Percentiles rank a stretch among this genome's conserved stretches.
Evolutionary conservation across 2,329 filamentous ascomycete species (phyloP).

Genomic region (Phoma sp.): DNA sequence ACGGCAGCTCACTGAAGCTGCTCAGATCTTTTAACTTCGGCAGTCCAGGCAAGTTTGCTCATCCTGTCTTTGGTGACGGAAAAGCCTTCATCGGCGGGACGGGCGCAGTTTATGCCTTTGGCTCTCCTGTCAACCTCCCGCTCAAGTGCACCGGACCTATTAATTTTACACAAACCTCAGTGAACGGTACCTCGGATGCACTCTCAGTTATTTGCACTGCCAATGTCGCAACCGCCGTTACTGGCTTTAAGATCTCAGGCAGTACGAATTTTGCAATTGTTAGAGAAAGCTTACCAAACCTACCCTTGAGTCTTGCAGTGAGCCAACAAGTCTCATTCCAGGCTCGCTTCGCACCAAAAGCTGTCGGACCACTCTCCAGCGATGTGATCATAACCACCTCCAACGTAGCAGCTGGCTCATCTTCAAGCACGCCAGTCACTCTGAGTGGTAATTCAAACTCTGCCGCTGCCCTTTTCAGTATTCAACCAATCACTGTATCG

Average conservation of each 20-base stretch:
- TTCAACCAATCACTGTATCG: conserved; percentile 58
- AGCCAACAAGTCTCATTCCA: conserved; percentile 55
- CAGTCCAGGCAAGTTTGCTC: conserved; percentile 63
- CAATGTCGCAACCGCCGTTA: conserved; percentile 54
- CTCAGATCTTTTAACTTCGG: conserved; percentile 61
- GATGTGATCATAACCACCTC: conserved; percentile 59
- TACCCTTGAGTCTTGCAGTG: conserved; percentile 44
- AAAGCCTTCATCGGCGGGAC: conserved; percentile 63
- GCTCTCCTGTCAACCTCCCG: conserved; percentile 62
- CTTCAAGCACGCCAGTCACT: conserved; percentile 55
- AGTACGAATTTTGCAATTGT: conserved; percentile 50
- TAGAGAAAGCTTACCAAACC: conserved; percentile 4
- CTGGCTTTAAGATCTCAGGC: conserved; percentile 48
- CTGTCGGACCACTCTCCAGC: conserved; percentile 59
- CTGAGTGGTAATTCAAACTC: conserved; percentile 61
- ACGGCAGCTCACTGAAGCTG: conserved; percentile 55
- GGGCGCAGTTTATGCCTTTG: conserved; percentile 64
- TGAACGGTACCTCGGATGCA: conserved; percentile 47
- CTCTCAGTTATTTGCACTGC: conserved; percentile 59
- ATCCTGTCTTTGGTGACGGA: conserved; percentile 65
- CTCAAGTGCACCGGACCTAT: conserved; percentile 62
- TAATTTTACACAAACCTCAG: conserved; percentile 57
- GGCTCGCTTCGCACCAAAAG: conserved; percentile 55
- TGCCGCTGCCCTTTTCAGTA: conserved; percentile 53
- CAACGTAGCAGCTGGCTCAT: conserved; percentile 57